Evolutionary conservation across 495 filamentous ascomycete genomes (phyloP), one percentile per base, ranked within the genome.

Genomic region (Penicillium flavigenum): DNA sequence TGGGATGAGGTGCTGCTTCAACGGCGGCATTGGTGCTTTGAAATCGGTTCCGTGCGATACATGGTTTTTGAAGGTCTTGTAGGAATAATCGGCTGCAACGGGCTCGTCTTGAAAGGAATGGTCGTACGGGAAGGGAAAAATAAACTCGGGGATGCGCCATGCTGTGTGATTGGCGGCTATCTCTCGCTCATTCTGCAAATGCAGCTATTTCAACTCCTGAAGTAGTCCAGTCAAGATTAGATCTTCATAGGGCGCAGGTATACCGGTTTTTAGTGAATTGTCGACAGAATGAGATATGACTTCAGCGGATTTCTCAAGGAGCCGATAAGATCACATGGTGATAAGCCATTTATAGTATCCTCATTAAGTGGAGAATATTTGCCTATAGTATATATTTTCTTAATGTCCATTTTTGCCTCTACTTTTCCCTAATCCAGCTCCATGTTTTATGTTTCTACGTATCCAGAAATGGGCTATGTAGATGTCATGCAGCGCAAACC

Each of bases 1-100:
- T 39, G 12, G 56, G 27, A 60, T 51, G 59, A 22, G 61, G 19
- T 22, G 46, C 7, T 11, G 52, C 57, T 61, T 59, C 54, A 17
- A 39, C 9, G 17, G 51, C 61, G 60, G 61, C 51, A 11, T 71
- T 58, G 57, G 72, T 75, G 60, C 63, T 71, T 51, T 74, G 71
- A 55, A 59, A 71, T 50, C 73, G 71, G 59, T 65, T 63, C 32
- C 51, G 57, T 63, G 42, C 60, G 43, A 60, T 63, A 67, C 68
- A 70, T 66, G 67, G 36, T 64, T 60, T 65, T 59, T 61, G 67
- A 29, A 47, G 59, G 17, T 32, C 16, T 38, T 27, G 52, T 27
- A 87, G 57, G 38, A 64, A 58, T 17, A 62, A 49, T 39, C 36
- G 46, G 29, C 49, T 41, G 24, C 51, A 57, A 26, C 36, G 19